phyloP scores from a whole-genome alignment of 129 eudicot genomes.

The Scalesia atractyloides region DNA sequence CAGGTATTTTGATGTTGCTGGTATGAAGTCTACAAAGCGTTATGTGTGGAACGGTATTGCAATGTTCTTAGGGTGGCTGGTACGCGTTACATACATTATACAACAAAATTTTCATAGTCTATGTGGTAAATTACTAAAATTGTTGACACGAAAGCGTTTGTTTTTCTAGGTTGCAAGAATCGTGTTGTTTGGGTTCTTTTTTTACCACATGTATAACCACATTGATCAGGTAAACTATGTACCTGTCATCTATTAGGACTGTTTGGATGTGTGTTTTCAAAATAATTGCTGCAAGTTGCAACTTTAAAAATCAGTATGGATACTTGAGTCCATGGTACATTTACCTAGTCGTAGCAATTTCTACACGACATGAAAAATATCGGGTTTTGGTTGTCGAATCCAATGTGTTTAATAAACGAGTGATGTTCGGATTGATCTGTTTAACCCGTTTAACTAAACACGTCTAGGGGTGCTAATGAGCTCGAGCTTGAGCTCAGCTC shows the following conservation, averaged over 20 bases:
- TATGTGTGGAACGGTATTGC: constrained; percentile 75
- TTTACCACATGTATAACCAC: constrained; percentile 70
- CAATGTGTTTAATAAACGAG: too few relatives aligned
- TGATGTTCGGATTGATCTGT: too few relatives aligned
- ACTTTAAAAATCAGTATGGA: neutral
- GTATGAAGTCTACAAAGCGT: constrained; percentile 64
- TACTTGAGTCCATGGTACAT: too few relatives aligned
- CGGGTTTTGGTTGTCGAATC: too few relatives aligned
- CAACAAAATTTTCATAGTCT: neutral
- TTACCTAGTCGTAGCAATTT: too few relatives aligned
- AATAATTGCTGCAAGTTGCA: neutral
- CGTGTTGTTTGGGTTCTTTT: constrained; percentile 58
- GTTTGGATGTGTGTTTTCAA: constrained; percentile 9
- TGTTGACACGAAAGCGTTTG: constrained; percentile 19
- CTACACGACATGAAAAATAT: too few relatives aligned
- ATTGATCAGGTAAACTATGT: constrained; percentile 57
- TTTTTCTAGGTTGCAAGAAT: constrained; percentile 75
- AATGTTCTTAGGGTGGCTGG: constrained; percentile 92
- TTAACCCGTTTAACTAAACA: too few relatives aligned
- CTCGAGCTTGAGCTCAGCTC: too few relatives aligned
- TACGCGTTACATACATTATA: constrained; percentile 31
- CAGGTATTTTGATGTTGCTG: constrained; percentile 83
- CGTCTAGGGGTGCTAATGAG: too few relatives aligned
- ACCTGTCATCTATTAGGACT: neutral
- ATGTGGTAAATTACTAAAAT: neutral